Evolutionary conservation across 768 basidiomycete species (phyloP), one percentile per base, ranked within the genome.

Genomic region (Leccinum uliginosum): DNA sequence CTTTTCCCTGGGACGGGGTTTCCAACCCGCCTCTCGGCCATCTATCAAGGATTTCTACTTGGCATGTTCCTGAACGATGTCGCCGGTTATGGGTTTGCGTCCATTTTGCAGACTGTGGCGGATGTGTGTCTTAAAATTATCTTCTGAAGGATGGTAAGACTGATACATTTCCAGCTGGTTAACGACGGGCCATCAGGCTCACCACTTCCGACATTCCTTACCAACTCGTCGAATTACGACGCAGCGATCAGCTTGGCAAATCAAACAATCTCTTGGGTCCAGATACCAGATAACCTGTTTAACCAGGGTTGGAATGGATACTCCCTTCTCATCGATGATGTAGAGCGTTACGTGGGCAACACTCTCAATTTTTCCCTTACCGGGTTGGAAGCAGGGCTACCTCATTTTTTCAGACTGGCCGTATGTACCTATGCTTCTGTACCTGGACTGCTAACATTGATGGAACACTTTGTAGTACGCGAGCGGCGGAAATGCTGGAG

Each of bases 61-160:
- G 92, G 93, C 2, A 78, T 93, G 71, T 93, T 93, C 71, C 69
- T 90, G 54, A 88, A 91, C 63, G 91, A 85, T 3, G 83, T 80
- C 19, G 89, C 86, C 3, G 87, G 86, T 6, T 95, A 86, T 71
- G 91, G 88, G 1, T 85, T 90, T 62, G 89, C 80, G 60, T 83
- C 88, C 1, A 89, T 94, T 44, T 67, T 95, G 49, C 83, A 95
- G 70, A 93, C 91, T 2, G 72, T 80, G 6, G 82, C 73, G 24
- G 84, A 86, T 64, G 91, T 91, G 63, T 58, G 81, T 73, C 27
- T 17, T 21, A 2, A 35, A 27, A 21, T 47, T 10, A 40, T 17
- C 50, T 52, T 47, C 23, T 4, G 51, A 26, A n/a, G 40, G 14
- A 17, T 30, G 27, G 19, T 59, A n/a, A 46, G 56, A 50, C 50